Evolutionary conservation across 2,329 filamentous ascomycete species (phyloP).

Genomic region (Hortaea sp.): DNA sequence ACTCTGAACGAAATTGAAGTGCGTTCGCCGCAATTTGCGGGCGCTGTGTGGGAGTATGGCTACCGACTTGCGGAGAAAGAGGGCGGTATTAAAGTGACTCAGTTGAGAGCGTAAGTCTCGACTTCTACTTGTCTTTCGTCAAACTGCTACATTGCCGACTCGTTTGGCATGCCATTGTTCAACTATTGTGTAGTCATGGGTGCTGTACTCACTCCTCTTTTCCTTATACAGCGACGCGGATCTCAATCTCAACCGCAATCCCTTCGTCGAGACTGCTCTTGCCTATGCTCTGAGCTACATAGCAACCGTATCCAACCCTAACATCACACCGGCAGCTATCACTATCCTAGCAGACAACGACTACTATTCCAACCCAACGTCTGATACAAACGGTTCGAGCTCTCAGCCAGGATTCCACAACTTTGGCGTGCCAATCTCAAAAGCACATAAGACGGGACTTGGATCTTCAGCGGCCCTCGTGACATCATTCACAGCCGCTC

Average conservation of each 20-base stretch:
- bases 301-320: constrained; percentile 38
- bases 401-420: constrained; percentile 53
- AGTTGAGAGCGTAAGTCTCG: constrained; percentile 63
- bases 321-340: constrained; percentile 60
- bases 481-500: constrained; percentile 68
- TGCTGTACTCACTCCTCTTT: constrained; percentile 1
- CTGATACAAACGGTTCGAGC: constrained; percentile 17
- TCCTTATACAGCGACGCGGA: constrained; percentile 23
- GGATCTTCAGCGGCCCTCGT: constrained; percentile 92
- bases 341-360: constrained; percentile 90
- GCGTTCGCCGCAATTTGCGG: constrained; percentile 79
- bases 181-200: background rate
- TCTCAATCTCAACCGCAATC: constrained; percentile 50
- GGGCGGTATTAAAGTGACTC: constrained; percentile 72
- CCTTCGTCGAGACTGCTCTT: constrained; percentile 86
- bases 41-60: constrained; percentile 80
- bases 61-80: constrained; percentile 59
- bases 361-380: constrained; percentile 73
- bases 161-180: background rate
- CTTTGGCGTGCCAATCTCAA: constrained; percentile 63
- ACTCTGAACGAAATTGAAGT: constrained; percentile 65
- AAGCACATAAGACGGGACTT: constrained; percentile 89
- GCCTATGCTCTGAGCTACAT: constrained; percentile 81
- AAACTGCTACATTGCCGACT: too few relatives aligned
- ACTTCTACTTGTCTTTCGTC: too few relatives aligned